Evolutionary conservation across 2,329 filamentous ascomycete genomes (phyloP).

Genomic region (Penicillium sumatraense): DNA sequence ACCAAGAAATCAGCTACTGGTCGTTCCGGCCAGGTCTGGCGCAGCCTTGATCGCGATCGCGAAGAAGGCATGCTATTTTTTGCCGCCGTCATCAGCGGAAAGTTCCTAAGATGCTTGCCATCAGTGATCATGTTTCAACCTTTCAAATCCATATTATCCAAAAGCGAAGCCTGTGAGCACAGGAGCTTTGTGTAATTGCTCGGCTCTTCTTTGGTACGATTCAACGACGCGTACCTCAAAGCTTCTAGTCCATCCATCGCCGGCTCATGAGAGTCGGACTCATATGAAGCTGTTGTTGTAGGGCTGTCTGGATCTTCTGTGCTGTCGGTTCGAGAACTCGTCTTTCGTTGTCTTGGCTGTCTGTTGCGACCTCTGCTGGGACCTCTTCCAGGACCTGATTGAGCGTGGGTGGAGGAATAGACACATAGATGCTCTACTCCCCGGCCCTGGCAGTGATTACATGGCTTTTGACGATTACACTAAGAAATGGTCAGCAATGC

Average conservation of each 20-base stretch:
- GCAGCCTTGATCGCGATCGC: slow-evolving; percentile 2
- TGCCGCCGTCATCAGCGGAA: slow-evolving; percentile 2
- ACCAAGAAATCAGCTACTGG: slow-evolving; percentile 18
- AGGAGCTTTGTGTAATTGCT: neutral
- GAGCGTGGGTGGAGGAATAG: slow-evolving; percentile 11
- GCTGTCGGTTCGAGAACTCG: slow-evolving; percentile 6
- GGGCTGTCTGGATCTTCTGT: slow-evolving; percentile 11
- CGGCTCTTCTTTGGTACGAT: neutral
- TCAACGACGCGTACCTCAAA: slow-evolving; percentile 1
- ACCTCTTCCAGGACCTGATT: neutral
- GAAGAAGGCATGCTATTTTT: neutral
- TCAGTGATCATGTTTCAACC: neutral
- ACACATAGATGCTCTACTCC: slow-evolving; percentile 19
- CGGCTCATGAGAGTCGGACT: slow-evolving; percentile 14
- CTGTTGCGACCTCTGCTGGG: slow-evolving; percentile 3
- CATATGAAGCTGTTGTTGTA: slow-evolving; percentile 15
- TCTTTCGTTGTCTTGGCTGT: neutral
- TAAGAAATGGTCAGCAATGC: neutral
- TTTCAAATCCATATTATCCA: neutral
- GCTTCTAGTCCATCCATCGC: slow-evolving; percentile 6
- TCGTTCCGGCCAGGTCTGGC: slow-evolving; percentile 16
- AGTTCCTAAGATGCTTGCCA: slow-evolving; percentile 3
- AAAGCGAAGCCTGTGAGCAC: neutral
- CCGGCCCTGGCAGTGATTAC: slow-evolving; percentile 21
- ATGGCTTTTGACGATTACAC: slow-evolving; percentile 23